Evolutionary conservation across 257 asterid genomes (phyloP), one percentile per base, ranked within the genome.

Genomic region (Solanum gandarillasii): DNA sequence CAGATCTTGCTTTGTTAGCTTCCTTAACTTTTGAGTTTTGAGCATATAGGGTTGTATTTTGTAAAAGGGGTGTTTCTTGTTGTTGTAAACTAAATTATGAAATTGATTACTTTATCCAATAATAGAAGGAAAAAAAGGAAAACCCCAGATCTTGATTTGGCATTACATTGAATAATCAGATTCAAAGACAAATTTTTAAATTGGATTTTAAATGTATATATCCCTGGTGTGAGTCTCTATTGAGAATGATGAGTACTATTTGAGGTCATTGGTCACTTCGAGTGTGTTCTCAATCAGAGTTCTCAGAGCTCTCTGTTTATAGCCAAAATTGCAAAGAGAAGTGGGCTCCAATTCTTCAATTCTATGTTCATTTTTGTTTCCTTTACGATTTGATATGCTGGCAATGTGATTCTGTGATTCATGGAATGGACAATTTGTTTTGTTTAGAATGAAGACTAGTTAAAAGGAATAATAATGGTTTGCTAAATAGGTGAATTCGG

Each of bases 151-250:
- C 96, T 96, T 78, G 98, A 96, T 46, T 46, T 91, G 36, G 98
- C 98, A 27, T 88, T 95, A n/a, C 89, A 94, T 71, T 91, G 90
- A 94, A 95, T 90, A 95, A 96, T 89, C 98, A 95, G 91, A 93
- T 96, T 88, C 97, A 94, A 88, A 46, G 98, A 98, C 4, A 92
- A 93, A 83, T 96, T 97, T 29, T 92, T 90, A 32, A 94, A 92
- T 87, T 95, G 98, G 98, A 92, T 96, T 46, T 21, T 12, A 94
- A 92, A 71, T 93, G 94, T 95, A 52, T 16, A 52, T 52, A 96
- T 84, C 98, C 96, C 2, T 94, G 95, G 79, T 96, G 98, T 92
- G 93, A 84, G 95, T 95, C 70, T 94, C 87, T 83, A 87, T 73
- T n/a, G 92, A 92, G 70, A 88, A 94, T 6, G 91, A 96, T 68